Evolutionary conservation across 225 moss, liverwort and hornwort genomes (phyloP).

Genomic region (Pseudoscleropodium purum): DNA sequence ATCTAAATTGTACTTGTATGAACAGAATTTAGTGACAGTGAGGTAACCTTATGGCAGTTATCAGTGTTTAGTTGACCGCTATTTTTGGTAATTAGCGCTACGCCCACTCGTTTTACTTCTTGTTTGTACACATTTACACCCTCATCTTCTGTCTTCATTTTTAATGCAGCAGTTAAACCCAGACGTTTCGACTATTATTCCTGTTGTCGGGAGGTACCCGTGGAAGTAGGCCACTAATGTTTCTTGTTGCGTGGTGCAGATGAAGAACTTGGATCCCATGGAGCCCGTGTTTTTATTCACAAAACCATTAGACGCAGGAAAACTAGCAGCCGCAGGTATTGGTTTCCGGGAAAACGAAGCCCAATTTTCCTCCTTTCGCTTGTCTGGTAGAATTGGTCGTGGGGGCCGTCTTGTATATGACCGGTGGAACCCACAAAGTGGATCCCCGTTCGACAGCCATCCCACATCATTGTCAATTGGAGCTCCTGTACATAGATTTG

Average conservation of each 20-base stretch:
- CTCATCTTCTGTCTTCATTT: not conserved
- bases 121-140: too few species aligned
- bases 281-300: slow-evolving; percentile 96
- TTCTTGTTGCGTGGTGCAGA: slow-evolving; percentile 32
- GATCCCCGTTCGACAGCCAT: slow-evolving; percentile 64
- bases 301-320: slow-evolving; percentile 83
- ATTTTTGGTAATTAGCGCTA: not conserved
- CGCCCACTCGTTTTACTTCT: not conserved
- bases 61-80: not conserved
- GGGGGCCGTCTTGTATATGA: slow-evolving; percentile 99
- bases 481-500: slow-evolving; percentile 73
- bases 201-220: not conserved
- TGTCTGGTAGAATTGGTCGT: slow-evolving; percentile 84
- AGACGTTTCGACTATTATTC: not conserved
- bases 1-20: not conserved
- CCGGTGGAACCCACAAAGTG: slow-evolving; percentile 84
- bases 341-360: slow-evolving; percentile 45
- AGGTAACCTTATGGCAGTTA: not conserved
- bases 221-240: not conserved
- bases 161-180: not conserved
- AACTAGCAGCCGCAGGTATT: slow-evolving; percentile 78
- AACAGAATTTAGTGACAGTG: not conserved
- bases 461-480: slow-evolving; percentile 42
- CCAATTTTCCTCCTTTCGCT: slow-evolving; percentile 44
- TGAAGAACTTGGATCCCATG: slow-evolving; percentile 75